A percentile compares a stretch with the other conserved stretches of the same genome.
phyloP scores from a whole-genome alignment of 2,329 filamentous ascomycete genomes.

The Sporothrix curviconia region DNA sequence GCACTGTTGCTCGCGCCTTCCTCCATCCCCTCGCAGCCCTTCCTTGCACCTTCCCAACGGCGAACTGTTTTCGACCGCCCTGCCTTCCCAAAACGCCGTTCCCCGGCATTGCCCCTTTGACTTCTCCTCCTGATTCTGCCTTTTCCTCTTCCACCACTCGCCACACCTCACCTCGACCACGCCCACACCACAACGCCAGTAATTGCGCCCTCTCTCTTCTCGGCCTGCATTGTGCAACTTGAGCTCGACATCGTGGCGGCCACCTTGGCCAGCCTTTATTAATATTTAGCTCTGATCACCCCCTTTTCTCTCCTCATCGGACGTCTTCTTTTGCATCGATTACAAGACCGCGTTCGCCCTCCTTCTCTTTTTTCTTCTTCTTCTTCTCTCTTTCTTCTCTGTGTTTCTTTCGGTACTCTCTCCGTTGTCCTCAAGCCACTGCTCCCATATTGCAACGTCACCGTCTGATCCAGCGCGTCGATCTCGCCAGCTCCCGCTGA shows the following conservation, averaged over 20 bases:
- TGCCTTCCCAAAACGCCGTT: background rate
- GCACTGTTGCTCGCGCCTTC: background rate
- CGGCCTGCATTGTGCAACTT: background rate
- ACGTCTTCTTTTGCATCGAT: too few species aligned
- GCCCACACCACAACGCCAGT: background rate
- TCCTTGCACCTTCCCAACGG: too few species aligned
- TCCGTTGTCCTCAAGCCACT: too few species aligned
- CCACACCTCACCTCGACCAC: background rate
- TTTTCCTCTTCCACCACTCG: background rate
- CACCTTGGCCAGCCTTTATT: background rate
- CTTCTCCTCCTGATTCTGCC: background rate
- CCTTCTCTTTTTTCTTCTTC: background rate
- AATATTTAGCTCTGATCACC: background rate
- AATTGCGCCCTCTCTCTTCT: background rate
- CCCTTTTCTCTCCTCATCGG: background rate
- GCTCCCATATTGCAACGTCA: conserved; percentile 4
- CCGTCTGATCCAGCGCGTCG: conserved; percentile 9
- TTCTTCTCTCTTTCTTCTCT: background rate
- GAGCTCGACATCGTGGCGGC: background rate
- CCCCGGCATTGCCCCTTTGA: background rate
- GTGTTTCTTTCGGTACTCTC: background rate
- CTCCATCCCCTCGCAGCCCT: background rate
- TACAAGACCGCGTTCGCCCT: too few species aligned
- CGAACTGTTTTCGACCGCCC: too few species aligned
- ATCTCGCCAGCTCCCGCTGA: conserved; percentile 12